Evolutionary conservation across 306 rosid species (phyloP).

Genomic region (Castanea crenata): DNA sequence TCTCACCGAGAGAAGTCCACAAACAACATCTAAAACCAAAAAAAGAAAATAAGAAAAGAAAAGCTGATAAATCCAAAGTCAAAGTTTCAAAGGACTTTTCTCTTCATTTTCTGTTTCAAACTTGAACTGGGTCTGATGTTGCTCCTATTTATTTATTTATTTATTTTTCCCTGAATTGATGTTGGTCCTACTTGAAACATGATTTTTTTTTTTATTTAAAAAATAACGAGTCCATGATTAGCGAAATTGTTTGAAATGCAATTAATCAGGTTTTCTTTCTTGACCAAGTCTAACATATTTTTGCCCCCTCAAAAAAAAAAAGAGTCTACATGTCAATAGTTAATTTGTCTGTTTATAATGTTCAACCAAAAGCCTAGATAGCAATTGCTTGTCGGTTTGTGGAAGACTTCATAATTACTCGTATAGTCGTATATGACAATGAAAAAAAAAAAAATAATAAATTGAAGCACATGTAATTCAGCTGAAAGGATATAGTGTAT

Average conservation of each 20-base stretch:
- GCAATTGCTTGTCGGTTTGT: background rate
- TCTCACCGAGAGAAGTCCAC: background rate
- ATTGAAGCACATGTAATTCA: too few relatives aligned
- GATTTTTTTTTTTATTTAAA: too few relatives aligned
- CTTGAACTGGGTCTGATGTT: too few relatives aligned
- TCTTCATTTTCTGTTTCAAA: background rate
- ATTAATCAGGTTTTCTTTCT: background rate
- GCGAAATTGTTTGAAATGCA: background rate
- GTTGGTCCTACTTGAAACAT: too few relatives aligned
- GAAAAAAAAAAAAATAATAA: too few relatives aligned
- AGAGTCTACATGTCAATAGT: background rate
- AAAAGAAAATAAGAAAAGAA: background rate
- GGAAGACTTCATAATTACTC: background rate
- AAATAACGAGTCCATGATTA: too few relatives aligned
- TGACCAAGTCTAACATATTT: background rate
- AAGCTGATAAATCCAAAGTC: background rate
- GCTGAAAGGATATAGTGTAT: too few relatives aligned
- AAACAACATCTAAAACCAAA: background rate
- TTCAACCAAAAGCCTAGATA: background rate
- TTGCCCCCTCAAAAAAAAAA: background rate
- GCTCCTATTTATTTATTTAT: too few relatives aligned
- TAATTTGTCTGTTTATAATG: background rate
- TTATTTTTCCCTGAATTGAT: too few relatives aligned
- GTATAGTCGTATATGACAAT: too few relatives aligned
- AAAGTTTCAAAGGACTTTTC: background rate